These are phyloP conservation scores for Hypomyces perniciosus DNA, from an alignment of 2,329 filamentous ascomycete genomes.

Conservation along the genomic window DNA sequence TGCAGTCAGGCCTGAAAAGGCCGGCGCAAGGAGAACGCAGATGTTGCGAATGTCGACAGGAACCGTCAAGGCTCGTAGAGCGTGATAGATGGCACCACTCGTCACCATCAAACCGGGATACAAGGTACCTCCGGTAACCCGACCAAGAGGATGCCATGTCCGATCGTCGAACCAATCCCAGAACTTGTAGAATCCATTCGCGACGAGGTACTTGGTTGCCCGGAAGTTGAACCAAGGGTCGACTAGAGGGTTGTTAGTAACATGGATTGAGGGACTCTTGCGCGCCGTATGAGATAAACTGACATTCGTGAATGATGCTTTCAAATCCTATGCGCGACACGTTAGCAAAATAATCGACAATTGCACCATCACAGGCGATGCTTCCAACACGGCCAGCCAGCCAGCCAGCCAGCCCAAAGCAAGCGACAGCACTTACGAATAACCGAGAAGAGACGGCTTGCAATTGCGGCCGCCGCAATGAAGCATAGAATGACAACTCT, in stretches of 20 bases:
- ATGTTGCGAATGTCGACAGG: slow-evolving; percentile 99
- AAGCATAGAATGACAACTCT: slow-evolving; percentile 83
- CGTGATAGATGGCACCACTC: slow-evolving; percentile 92
- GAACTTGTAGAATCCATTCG: slow-evolving; percentile 97
- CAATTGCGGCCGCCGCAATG: slow-evolving; percentile 86
- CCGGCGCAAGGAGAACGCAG: slow-evolving; percentile 92
- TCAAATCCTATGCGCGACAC: slow-evolving; percentile 66
- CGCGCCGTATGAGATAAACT: slow-evolving; percentile 34
- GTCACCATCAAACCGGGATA: slow-evolving; percentile 99
- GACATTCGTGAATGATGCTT: slow-evolving; percentile 99
- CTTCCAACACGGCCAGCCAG: background rate
- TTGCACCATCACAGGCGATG: slow-evolving; percentile 5
- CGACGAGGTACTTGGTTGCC: slow-evolving; percentile 94
- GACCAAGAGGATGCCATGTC: slow-evolving; percentile 98
- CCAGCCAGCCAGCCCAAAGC: background rate
- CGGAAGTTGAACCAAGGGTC: slow-evolving; percentile 99
- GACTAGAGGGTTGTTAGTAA: slow-evolving; percentile 50
- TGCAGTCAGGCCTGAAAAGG: slow-evolving; percentile 88
- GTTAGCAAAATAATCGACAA: slow-evolving; percentile 25
- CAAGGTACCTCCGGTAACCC: slow-evolving; percentile 96
- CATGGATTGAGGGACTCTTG: background rate
- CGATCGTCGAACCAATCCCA: slow-evolving; percentile 99
- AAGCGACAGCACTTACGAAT: slow-evolving; percentile 63
- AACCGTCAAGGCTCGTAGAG: slow-evolving; percentile 79
- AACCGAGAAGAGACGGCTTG: slow-evolving; percentile 94